These are phyloP conservation scores for Gracilariopsis chorda DNA, from an alignment of 23 red algal genomes.

Conservation along the genomic window DNA sequence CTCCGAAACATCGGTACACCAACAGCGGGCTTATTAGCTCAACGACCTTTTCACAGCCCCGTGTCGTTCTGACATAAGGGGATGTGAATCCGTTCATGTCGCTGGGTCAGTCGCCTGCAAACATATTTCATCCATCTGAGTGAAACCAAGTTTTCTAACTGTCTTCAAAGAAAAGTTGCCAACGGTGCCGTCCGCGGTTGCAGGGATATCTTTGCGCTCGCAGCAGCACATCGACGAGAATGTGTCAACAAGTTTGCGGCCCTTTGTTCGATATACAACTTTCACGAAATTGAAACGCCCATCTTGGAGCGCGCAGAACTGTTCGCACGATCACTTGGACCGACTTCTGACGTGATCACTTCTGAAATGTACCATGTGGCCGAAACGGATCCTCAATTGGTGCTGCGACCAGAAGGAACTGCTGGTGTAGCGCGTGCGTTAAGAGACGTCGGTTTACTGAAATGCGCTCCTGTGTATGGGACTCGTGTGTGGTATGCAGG, in stretches of 20 bases:
- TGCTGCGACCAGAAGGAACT: constrained; percentile 66
- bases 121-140: background rate
- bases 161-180: background rate
- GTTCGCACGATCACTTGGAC: constrained; percentile 14
- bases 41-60: background rate
- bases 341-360: constrained; percentile 19
- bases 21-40: constrained; percentile 6
- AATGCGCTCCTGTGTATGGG: background rate
- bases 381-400: constrained; percentile 11
- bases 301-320: constrained; percentile 28
- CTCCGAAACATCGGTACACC: background rate
- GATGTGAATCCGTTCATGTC: background rate
- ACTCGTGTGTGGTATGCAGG: constrained; percentile 61
- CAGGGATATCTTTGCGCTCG: constrained; percentile 10
- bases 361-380: constrained; percentile 27
- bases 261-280: constrained; percentile 9
- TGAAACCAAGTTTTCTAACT: background rate
- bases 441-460: background rate
- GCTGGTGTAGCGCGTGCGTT: constrained; percentile 56
- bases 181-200: constrained; percentile 45
- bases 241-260: constrained; percentile 42
- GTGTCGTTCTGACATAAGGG: constrained; percentile 1
- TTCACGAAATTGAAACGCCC: constrained; percentile 59
- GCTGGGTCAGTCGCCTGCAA: constrained; percentile 25
- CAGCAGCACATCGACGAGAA: background rate